Evolutionary conservation across 1,284 basidiomycete species (phyloP).

Genomic region (Trichosporon faecale): DNA sequence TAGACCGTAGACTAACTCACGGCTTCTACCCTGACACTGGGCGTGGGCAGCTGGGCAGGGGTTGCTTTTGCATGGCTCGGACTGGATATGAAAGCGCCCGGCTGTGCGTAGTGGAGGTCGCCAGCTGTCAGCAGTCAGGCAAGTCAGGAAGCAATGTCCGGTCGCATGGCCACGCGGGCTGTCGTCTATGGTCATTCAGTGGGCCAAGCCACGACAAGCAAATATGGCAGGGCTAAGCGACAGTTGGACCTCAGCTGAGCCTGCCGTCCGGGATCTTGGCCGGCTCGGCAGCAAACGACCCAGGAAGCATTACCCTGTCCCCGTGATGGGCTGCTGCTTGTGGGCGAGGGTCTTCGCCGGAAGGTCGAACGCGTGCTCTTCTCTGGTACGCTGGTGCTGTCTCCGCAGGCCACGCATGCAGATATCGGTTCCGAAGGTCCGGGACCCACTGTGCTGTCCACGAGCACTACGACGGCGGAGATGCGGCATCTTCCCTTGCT

Average conservation of each 20-base stretch:
- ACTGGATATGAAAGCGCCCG: background rate
- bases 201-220: background rate
- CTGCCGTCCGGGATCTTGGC: background rate
- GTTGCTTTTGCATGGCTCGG: background rate
- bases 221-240: background rate
- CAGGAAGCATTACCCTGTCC: background rate
- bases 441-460: background rate
- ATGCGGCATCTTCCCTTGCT: background rate
- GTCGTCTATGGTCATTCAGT: background rate
- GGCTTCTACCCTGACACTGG: background rate
- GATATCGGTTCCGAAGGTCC: background rate
- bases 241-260: too few species aligned
- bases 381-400: background rate
- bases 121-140: too few species aligned
- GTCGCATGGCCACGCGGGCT: background rate
- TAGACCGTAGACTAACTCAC: background rate
- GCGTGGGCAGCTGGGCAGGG: background rate
- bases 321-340: background rate
- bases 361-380: background rate
- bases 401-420: background rate
- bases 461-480: too few species aligned
- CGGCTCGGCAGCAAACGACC: background rate
- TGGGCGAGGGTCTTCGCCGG: too few species aligned
- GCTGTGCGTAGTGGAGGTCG: too few species aligned
- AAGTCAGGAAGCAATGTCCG: background rate